Percentiles rank a stretch among this genome's conserved stretches.
phyloP scores from a whole-genome alignment of 441 rosid species.

The Adansonia grandidieri region DNA sequence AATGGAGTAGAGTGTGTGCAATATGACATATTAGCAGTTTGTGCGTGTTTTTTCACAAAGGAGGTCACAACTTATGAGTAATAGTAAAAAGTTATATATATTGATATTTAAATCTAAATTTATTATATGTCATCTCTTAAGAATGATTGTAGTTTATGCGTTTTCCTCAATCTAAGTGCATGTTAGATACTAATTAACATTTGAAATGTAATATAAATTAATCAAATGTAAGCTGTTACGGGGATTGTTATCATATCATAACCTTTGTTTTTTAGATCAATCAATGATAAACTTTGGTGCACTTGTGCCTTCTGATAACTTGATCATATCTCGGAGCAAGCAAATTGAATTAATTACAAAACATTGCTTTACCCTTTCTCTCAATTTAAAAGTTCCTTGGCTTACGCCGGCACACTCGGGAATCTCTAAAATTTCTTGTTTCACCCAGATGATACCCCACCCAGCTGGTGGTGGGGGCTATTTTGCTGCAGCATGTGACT shows the following conservation, averaged over 20 bases:
- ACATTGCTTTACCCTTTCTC: neutral
- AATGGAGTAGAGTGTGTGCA: neutral
- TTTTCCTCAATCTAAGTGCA: slow-evolving; percentile 10
- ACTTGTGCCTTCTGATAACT: slow-evolving; percentile 1
- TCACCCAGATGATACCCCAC: neutral
- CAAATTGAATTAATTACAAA: slow-evolving; percentile 8
- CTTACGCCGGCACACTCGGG: slow-evolving; percentile 24
- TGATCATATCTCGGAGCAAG: slow-evolving; percentile 23
- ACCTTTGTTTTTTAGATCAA: neutral
- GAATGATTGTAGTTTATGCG: neutral
- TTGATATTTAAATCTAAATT: too few relatives aligned
- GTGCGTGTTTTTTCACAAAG: too few relatives aligned
- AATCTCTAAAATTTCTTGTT: neutral
- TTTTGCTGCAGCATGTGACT: neutral
- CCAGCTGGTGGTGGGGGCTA: slow-evolving; percentile 11
- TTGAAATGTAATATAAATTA: slow-evolving; percentile 12
- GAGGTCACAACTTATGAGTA: too few relatives aligned
- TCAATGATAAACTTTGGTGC: slow-evolving; percentile 19
- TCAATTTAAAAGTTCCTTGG: slow-evolving; percentile 13
- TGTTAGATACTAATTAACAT: slow-evolving; percentile 20
- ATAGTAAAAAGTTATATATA: too few relatives aligned
- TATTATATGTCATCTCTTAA: too few relatives aligned
- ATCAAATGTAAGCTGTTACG: neutral
- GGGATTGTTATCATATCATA: slow-evolving; percentile 12
- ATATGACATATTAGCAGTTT: neutral